Evolutionary conservation across 495 filamentous ascomycete genomes (phyloP).

Genomic region (Neurospora hispaniola): DNA sequence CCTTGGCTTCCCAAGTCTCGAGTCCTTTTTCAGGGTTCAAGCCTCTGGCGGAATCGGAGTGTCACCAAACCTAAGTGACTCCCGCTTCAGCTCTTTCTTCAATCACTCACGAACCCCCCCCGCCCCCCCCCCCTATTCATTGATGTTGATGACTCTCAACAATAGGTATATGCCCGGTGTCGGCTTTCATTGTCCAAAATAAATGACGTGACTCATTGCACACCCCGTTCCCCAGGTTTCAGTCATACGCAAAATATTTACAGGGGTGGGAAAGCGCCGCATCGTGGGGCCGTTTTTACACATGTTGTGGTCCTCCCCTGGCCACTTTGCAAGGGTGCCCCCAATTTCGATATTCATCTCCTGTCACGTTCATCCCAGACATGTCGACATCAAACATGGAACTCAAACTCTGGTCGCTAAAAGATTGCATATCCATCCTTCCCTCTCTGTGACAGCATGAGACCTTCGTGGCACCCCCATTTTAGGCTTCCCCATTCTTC

Average conservation of each 20-base stretch:
- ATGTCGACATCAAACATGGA: background rate
- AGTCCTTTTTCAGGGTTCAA: slow-evolving; percentile 2
- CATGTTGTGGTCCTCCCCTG: background rate
- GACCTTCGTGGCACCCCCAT: background rate
- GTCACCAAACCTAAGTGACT: too few relatives aligned
- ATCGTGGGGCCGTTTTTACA: slow-evolving; percentile 8
- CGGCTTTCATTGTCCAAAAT: slow-evolving; percentile 2
- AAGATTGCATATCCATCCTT: background rate
- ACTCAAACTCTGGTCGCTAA: background rate
- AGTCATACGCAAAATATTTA: slow-evolving; percentile 14
- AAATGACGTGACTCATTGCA: slow-evolving; percentile 12
- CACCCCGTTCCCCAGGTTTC: slow-evolving; percentile 12
- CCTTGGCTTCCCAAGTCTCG: background rate
- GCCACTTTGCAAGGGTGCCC: background rate
- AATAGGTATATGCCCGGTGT: slow-evolving; percentile 1
- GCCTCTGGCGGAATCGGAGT: slow-evolving; percentile 1
- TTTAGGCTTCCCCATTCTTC: background rate
- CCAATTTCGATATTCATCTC: background rate
- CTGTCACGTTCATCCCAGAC: background rate
- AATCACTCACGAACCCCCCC: background rate
- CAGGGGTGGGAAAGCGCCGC: slow-evolving; percentile 5
- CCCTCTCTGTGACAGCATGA: background rate
- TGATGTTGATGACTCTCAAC: background rate
- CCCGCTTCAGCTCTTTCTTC: background rate
- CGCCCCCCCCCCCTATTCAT: background rate